These are phyloP conservation scores for Stereocaulon alpinum DNA, from an alignment of 495 filamentous ascomycete genomes.

Conservation along the genomic window DNA sequence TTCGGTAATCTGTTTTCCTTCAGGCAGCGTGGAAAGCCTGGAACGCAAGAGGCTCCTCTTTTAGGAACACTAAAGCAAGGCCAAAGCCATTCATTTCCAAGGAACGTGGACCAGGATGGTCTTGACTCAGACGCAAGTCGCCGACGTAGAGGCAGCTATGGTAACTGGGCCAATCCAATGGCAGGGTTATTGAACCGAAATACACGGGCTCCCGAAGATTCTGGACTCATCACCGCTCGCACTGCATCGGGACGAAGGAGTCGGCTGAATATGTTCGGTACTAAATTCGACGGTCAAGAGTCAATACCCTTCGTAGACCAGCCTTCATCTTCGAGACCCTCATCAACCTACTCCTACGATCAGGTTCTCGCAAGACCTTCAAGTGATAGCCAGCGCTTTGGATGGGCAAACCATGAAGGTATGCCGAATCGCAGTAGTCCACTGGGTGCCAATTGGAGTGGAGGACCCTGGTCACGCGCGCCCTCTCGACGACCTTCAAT, in stretches of 20 bases:
- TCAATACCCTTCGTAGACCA: constrained; percentile 45
- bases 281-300: constrained; percentile 48
- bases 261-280: constrained; percentile 53
- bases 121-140: constrained; percentile 58
- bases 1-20: constrained; percentile 56
- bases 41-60: constrained; percentile 56
- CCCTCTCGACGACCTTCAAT: constrained; percentile 47
- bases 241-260: constrained; percentile 36
- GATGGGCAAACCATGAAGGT: constrained; percentile 46
- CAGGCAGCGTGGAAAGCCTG: constrained; percentile 59
- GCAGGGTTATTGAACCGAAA: constrained; percentile 41
- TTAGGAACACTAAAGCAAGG: constrained; percentile 63
- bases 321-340: constrained; percentile 61
- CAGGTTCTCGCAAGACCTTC: constrained; percentile 63
- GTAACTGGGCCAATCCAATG: constrained; percentile 51
- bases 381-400: constrained; percentile 62
- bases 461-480: constrained; percentile 43
- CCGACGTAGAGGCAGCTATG: constrained; percentile 53
- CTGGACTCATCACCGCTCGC: constrained; percentile 33
- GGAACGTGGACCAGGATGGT: constrained; percentile 48
- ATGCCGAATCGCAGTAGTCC: constrained; percentile 42
- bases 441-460: constrained; percentile 47
- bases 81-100: constrained; percentile 78
- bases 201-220: constrained; percentile 29
- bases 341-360: constrained; percentile 71